Conservation (phyloP, 1,139 yeast species). For the Saccharomyces uvarum region DNA sequence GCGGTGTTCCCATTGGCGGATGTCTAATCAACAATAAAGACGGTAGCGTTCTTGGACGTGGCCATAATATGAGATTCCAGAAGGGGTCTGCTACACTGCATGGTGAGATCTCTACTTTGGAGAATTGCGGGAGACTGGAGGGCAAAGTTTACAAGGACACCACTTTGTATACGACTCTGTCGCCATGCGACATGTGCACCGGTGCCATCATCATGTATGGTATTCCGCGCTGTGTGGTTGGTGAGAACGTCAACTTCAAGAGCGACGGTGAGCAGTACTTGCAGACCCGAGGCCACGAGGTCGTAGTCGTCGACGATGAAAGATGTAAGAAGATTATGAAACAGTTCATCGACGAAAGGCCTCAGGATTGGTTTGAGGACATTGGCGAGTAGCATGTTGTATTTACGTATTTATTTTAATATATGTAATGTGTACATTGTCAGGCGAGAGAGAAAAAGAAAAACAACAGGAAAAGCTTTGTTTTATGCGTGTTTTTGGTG, state of each 20-base stretch:
- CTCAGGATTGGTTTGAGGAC: conserved; percentile 83
- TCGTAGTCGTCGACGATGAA: conserved; percentile 55
- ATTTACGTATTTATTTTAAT: not conserved
- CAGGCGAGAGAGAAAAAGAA: not conserved
- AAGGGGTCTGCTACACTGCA: conserved; percentile 73
- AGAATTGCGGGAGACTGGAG: conserved; percentile 78
- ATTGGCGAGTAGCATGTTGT: conserved; percentile 50
- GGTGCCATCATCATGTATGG: conserved; percentile 91
- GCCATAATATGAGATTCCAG: conserved; percentile 85
- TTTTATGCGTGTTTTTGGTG: not conserved
- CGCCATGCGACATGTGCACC: conserved; percentile 92
- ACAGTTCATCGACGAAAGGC: conserved; percentile 67
- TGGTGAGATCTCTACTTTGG: conserved; percentile 84
- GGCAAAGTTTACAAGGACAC: conserved; percentile 61
- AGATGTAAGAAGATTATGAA: conserved; percentile 70
- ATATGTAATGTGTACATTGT: not conserved
- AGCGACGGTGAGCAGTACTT: conserved; percentile 75
- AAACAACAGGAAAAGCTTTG: not conserved
- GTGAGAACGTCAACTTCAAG: conserved; percentile 71
- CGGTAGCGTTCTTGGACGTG: conserved; percentile 75
- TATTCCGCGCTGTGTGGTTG: conserved; percentile 74
- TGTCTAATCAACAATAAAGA: conserved; percentile 60
- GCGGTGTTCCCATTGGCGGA: conserved; percentile 91
- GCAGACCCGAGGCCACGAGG: conserved; percentile 59
- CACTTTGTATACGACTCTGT: conserved; percentile 81